Conservation (phyloP, 2,329 filamentous ascomycete genomes). For the Niveomyces coronatus region DNA sequence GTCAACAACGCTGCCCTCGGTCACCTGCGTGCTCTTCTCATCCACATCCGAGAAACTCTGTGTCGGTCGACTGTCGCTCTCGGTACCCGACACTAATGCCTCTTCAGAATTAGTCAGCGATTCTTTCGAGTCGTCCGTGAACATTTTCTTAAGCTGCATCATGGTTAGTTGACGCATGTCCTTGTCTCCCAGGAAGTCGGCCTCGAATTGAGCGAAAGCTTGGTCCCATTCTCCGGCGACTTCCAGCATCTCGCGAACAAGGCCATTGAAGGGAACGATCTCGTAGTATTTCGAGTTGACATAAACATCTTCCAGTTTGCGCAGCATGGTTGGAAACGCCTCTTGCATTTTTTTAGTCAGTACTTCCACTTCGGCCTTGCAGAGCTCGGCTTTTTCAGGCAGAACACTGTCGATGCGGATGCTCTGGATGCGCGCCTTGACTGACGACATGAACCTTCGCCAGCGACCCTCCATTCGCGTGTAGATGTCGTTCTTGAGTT, state of each 20-base stretch:
- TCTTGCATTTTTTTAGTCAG: conserved; percentile 72
- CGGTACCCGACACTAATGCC: conserved; percentile 36
- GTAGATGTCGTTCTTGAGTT: conserved; percentile 87
- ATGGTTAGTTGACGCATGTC: conserved; percentile 89
- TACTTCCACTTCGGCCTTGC: conserved; percentile 69
- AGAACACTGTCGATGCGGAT: conserved; percentile 89
- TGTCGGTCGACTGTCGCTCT: conserved; percentile 36
- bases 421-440: conserved; percentile 70
- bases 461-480: conserved; percentile 70
- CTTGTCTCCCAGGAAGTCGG: conserved; percentile 90
- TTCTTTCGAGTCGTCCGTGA: conserved; percentile 78
- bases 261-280: conserved; percentile 83
- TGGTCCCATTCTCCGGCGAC: conserved; percentile 91
- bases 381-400: conserved; percentile 75
- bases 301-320: conserved; percentile 79
- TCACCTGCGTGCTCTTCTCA: conserved; percentile 35
- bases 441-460: conserved; percentile 77
- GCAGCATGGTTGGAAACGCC: conserved; percentile 64
- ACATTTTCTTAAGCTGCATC: conserved; percentile 88
- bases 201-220: conserved; percentile 81
- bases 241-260: conserved; percentile 83
- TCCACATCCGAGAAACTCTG: conserved; percentile 37
- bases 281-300: conserved; percentile 94
- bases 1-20: conserved; percentile 25
- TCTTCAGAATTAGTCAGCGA: conserved; percentile 63